These are phyloP conservation scores for Meyerozyma guilliermondii DNA, from an alignment of 1,139 yeast species.

Conservation along the genomic window DNA sequence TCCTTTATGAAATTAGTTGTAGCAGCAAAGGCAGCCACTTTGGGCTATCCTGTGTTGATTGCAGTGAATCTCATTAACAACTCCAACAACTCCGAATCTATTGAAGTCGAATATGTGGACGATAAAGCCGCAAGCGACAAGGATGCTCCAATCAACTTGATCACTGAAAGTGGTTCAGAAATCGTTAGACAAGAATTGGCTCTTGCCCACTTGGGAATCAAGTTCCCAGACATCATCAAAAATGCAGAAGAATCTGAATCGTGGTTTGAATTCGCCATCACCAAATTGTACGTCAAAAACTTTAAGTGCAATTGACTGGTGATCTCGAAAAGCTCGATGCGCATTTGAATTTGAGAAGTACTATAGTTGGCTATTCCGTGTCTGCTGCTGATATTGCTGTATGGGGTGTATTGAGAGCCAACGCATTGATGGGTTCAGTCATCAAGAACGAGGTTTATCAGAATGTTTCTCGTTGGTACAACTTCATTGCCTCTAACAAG, in stretches of 20 bases:
- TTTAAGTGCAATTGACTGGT: constrained; percentile 76
- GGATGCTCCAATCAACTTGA: constrained; percentile 35
- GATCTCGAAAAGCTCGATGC: constrained; percentile 78
- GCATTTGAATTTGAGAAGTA: constrained; percentile 82
- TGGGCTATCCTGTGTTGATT: constrained; percentile 75
- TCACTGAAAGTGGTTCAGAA: constrained; percentile 42
- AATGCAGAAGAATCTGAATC: constrained; percentile 35
- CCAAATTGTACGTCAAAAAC: constrained; percentile 73
- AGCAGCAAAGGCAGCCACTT: constrained; percentile 81
- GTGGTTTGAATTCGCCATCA: constrained; percentile 69
- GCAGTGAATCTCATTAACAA: constrained; percentile 73
- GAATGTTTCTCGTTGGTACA: constrained; percentile 93
- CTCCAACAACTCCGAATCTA: constrained; percentile 41
- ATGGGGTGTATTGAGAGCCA: constrained; percentile 93
- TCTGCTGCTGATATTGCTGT: constrained; percentile 79
- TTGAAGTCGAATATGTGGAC: constrained; percentile 63
- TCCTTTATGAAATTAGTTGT: constrained; percentile 41
- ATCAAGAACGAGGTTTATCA: constrained; percentile 78
- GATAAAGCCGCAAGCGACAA: constrained; percentile 45
- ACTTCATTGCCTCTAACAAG: constrained; percentile 61
- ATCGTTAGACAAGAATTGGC: constrained; percentile 41
- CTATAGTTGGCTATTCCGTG: constrained; percentile 59
- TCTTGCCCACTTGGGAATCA: constrained; percentile 40
- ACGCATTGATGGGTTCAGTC: constrained; percentile 87
- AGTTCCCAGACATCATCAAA: constrained; percentile 37